A percentile compares a stretch with the other conserved stretches of the same genome.
These are phyloP conservation scores for Atalantia buxifolia DNA, from an alignment of 345 rosid genomes.

Conservation along the genomic window DNA sequence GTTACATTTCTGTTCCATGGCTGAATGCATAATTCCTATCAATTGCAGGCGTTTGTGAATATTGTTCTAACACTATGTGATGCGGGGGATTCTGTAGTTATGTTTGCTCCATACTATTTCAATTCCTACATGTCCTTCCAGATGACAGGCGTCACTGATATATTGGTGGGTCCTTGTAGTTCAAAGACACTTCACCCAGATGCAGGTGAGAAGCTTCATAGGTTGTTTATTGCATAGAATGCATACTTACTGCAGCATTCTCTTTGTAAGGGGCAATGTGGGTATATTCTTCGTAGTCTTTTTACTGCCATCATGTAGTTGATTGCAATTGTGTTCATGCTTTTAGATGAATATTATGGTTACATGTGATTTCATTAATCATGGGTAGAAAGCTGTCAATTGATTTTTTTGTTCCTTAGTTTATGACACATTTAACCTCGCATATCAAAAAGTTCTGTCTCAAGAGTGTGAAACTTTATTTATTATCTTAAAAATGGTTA, in stretches of 20 bases:
- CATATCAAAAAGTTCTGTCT: neutral
- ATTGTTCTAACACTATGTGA: slow-evolving; percentile 84
- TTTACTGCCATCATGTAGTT: neutral
- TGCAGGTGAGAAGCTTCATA: slow-evolving; percentile 51
- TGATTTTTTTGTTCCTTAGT: neutral
- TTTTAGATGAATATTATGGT: neutral
- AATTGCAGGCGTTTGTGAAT: slow-evolving; percentile 86
- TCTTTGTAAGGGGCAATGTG: neutral
- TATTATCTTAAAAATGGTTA: neutral
- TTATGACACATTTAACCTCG: neutral
- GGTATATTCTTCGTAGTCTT: neutral
- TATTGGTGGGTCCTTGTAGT: slow-evolving; percentile 76
- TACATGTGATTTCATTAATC: neutral
- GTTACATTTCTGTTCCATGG: neutral
- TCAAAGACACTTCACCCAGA: slow-evolving; percentile 80
- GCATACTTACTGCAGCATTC: neutral
- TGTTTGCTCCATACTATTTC: slow-evolving; percentile 98
- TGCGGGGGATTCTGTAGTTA: slow-evolving; percentile 81
- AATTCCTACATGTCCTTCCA: slow-evolving; percentile 97
- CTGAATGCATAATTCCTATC: neutral
- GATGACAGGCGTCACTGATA: slow-evolving; percentile 91
- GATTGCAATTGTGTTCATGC: neutral
- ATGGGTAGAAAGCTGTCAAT: neutral
- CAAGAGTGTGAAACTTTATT: neutral
- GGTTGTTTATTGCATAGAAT: neutral